Evolutionary conservation across 2,329 filamentous ascomycete species (phyloP).

Genomic region (Aspergillus uvarum): DNA sequence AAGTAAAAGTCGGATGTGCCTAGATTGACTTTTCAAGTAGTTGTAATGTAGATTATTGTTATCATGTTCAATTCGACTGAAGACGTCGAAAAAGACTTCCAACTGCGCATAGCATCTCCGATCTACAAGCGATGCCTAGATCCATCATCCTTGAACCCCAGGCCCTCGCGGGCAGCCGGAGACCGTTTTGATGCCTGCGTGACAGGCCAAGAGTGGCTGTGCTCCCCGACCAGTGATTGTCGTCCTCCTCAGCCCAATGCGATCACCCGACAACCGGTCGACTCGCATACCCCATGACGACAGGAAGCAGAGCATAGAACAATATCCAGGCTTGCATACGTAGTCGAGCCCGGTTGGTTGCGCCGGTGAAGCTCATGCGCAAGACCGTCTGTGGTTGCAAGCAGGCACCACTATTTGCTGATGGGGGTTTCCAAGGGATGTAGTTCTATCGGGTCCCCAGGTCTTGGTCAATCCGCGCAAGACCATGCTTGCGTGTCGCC

Average conservation of each 20-base stretch:
- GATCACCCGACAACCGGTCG: not conserved
- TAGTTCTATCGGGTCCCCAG: not conserved
- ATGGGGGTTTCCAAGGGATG: not conserved
- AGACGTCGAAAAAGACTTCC: not conserved
- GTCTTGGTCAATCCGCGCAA: not conserved
- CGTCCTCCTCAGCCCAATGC: not conserved
- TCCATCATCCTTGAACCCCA: not conserved
- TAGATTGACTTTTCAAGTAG: not conserved
- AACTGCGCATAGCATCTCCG: constrained; percentile 2
- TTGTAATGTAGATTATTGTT: not conserved
- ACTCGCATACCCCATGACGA: constrained; percentile 5
- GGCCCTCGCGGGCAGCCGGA: not conserved
- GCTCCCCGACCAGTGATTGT: constrained; percentile 1
- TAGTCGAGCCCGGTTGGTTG: constrained; percentile 2
- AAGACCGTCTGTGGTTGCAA: not conserved
- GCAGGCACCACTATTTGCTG: constrained; percentile 5
- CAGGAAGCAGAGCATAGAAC: not conserved
- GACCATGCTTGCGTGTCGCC: constrained; percentile 9
- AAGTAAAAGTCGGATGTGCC: not conserved
- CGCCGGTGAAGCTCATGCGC: not conserved
- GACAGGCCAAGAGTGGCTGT: constrained; percentile 19
- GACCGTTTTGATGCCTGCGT: not conserved
- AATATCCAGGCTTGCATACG: not conserved
- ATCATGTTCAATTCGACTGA: too few relatives aligned
- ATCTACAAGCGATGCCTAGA: constrained; percentile 1